phyloP scores from a whole-genome alignment of 2,329 filamentous ascomycete species.

The Meredithiella fracta region DNA sequence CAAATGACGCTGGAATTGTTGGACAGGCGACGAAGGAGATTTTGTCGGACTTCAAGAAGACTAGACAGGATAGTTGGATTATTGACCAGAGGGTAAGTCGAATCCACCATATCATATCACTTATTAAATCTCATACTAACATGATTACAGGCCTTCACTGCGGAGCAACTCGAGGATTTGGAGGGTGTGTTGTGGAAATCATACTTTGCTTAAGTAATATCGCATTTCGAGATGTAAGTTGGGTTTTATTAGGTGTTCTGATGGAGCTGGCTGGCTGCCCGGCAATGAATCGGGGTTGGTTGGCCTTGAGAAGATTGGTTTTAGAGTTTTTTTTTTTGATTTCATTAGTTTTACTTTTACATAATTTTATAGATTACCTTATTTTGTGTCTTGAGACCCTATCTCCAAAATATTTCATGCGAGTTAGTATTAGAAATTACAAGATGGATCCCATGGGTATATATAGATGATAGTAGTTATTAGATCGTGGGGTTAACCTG shows the following conservation, averaged over 20 bases:
- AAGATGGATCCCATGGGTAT: neutral
- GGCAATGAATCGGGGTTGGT: conserved; percentile 13
- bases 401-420: neutral
- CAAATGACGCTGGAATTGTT: conserved; percentile 77
- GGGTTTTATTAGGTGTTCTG: no score
- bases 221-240: neutral
- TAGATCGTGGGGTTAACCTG: neutral
- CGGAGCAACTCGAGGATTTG: conserved; percentile 84
- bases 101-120: neutral
- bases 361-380: neutral
- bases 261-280: conserved; percentile 8
- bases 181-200: conserved; percentile 99
- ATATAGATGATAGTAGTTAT: conserved; percentile 5
- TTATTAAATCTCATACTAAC: conserved; percentile 16
- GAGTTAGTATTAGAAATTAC: no score
- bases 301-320: neutral
- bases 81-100: conserved; percentile 83
- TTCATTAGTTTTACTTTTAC: no score
- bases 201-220: conserved; percentile 61
- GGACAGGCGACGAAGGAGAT: conserved; percentile 92
- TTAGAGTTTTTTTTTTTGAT: neutral
- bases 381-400: neutral
- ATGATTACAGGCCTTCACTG: conserved; percentile 52
- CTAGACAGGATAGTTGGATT: conserved; percentile 93
- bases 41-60: conserved; percentile 97